Evolutionary conservation across 129 eudicot species (phyloP), one percentile per base, ranked within the genome.

Genomic region (Lactuca saligna): DNA sequence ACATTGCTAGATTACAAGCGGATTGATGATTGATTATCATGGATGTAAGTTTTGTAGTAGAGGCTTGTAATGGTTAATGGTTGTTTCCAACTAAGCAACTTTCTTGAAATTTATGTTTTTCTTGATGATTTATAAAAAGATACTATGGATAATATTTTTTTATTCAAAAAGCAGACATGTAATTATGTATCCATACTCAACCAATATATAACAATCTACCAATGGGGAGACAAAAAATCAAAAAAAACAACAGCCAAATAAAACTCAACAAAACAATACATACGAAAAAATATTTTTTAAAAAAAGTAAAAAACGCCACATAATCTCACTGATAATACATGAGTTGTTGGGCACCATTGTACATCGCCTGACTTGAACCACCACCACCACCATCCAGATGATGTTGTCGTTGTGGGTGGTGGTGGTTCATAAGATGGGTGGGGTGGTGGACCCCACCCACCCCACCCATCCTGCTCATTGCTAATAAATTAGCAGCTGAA

Each of bases 291-390:
- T 51, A 17, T 31, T 63, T 62, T 63, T 9, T 7, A 42, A 42
- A 42, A 9, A 60, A 38, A 32, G 10, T 8, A 33, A 7, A 35
- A 7, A 68, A 50, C 6, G 42, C 38, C n/a, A 62, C 41, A 46
- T 3, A 41, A 32, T 44, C 70, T 90, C 87, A 87, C 82, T 87
- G 91, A 70, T 89, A 89, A 64, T 89, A 89, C 96, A 90, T 90
- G 66, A 85, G 87, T 71, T 88, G 97, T 77, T 91, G 97, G 32
- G 96, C 90, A 53, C 92, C 96, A 68, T 91, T 93, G 63, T 91
- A 88, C 17, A 91, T 86, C 42, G 93, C 93, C 58, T 85, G 92
- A 68, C 96, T 88, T 38, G 88, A 25, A 25, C 29, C 96, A 65
- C 96, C 89, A 38, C 82, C 79, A 34, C 81, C 87, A 42, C 81